Evolutionary conservation across 495 filamentous ascomycete species (phyloP), one percentile per base, ranked within the genome.

Genomic region (Poronia punctata): DNA sequence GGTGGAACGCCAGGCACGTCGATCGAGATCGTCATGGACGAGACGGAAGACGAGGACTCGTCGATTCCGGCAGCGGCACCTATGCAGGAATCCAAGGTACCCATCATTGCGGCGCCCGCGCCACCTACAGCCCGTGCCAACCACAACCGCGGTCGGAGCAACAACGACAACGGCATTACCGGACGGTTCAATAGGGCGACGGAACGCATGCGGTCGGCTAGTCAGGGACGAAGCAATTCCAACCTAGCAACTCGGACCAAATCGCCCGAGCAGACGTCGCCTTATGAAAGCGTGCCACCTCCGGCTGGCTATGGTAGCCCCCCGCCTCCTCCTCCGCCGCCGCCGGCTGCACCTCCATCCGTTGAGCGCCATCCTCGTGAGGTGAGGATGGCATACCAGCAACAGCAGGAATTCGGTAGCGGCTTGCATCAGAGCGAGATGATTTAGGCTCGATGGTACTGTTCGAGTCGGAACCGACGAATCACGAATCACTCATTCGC

Each of bases 11-110:
- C 76, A 35, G 76, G 61, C 37, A 81, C 73, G 4, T 78, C 78
- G 15, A 86, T 86, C 38, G 80, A 84, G 45, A 81, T 86, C 45
- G 80, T 80, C n/a, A 80, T 85, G 60, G 75, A 79, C 43, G 81
- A 87, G 14, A 68, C 79, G 12, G 62, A 71, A 36, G 49, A 66
- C 11, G 52, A 60, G 31, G 60, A 45, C 33, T 51, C 59, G 1
- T 49, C 59, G 11, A 49, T 56, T 38, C 50, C 39, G 14, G 25
- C 35, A 4, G 40, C 42, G 5, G 33, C 24, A 1, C 35, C 50
- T 8, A 40, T 43, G 43, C 42, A 46, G 40, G 57, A 61, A 29
- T 35, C 39, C 11, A 53, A 24, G 1, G 55, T 65, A 6, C 63
- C 60, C 5, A 53, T 62, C 43, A 54, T 66, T 20, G 45, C 64